Percentiles rank a stretch among this genome's conserved stretches.
These are phyloP conservation scores for Vigna nakashimae DNA, from an alignment of 306 rosid genomes.

Conservation along the genomic window DNA sequence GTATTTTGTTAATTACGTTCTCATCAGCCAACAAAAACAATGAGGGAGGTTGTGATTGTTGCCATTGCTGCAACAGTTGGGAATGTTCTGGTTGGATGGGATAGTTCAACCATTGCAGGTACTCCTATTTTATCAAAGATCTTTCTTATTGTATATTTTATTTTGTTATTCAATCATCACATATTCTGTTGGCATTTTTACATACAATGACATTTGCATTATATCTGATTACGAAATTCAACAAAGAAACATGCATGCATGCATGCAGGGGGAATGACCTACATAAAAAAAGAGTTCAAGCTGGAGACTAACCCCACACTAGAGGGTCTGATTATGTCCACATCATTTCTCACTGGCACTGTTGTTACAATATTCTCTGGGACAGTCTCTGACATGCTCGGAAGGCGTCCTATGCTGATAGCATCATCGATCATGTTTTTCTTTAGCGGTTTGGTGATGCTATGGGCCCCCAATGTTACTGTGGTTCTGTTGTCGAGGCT, in stretches of 20 bases:
- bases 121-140: neutral
- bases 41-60: conserved; percentile 81
- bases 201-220: neutral
- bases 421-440: conserved; percentile 70
- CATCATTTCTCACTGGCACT: conserved; percentile 82
- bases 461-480: conserved; percentile 77
- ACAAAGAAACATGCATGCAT: neutral
- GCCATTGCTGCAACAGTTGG: conserved; percentile 91
- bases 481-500: conserved; percentile 69
- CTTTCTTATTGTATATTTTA: neutral
- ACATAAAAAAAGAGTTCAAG: conserved; percentile 78
- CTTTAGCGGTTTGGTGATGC: conserved; percentile 67
- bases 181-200: no score
- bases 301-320: conserved; percentile 70
- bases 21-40: conserved; percentile 39
- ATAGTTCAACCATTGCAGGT: conserved; percentile 96
- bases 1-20: neutral
- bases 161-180: neutral
- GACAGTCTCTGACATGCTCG: conserved; percentile 67
- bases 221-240: conserved; percentile 6
- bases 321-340: conserved; percentile 90
- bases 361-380: conserved; percentile 77
- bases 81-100: conserved; percentile 89
- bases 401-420: conserved; percentile 83
- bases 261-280: conserved; percentile 75